Percentiles rank a stretch among this genome's conserved stretches.
phyloP scores from a whole-genome alignment of 768 basidiomycete genomes.

The Exidia glandulosa region DNA sequence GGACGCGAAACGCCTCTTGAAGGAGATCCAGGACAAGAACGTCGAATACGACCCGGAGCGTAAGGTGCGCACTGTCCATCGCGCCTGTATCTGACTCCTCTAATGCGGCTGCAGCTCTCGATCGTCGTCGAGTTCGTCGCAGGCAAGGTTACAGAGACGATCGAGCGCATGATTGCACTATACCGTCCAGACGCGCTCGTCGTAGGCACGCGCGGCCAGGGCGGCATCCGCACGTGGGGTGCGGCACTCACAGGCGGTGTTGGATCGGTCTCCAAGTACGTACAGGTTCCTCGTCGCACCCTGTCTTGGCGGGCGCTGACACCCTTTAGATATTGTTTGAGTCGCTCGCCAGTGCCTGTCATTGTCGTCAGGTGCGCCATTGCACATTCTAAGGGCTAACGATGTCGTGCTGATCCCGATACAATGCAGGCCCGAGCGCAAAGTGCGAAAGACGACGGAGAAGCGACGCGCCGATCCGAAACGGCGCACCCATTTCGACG shows the following conservation, averaged over 20 bases:
- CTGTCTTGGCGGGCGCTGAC: neutral
- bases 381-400: neutral
- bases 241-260: slow-evolving; percentile 42
- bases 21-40: slow-evolving; percentile 66
- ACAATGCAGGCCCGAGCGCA: slow-evolving; percentile 50
- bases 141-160: slow-evolving; percentile 77
- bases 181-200: slow-evolving; percentile 88
- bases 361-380: slow-evolving; percentile 64
- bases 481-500: slow-evolving; percentile 69
- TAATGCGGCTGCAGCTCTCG: slow-evolving; percentile 44
- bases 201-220: slow-evolving; percentile 79
- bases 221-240: slow-evolving; percentile 41
- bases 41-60: slow-evolving; percentile 66
- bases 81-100: too few relatives aligned
- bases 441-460: slow-evolving; percentile 71
- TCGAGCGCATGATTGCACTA: slow-evolving; percentile 85
- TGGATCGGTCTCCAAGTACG: slow-evolving; percentile 48
- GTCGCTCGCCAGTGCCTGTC: slow-evolving; percentile 89
- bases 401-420: neutral
- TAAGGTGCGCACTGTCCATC: slow-evolving; percentile 37
- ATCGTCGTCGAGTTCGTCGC: slow-evolving; percentile 91
- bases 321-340: slow-evolving; percentile 58
- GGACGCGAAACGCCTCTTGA: too few relatives aligned
- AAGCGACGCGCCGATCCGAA: slow-evolving; percentile 86
- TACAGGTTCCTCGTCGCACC: too few relatives aligned